phyloP scores from a whole-genome alignment of 441 rosid species.

The Cnidoscolus chayamansa region DNA sequence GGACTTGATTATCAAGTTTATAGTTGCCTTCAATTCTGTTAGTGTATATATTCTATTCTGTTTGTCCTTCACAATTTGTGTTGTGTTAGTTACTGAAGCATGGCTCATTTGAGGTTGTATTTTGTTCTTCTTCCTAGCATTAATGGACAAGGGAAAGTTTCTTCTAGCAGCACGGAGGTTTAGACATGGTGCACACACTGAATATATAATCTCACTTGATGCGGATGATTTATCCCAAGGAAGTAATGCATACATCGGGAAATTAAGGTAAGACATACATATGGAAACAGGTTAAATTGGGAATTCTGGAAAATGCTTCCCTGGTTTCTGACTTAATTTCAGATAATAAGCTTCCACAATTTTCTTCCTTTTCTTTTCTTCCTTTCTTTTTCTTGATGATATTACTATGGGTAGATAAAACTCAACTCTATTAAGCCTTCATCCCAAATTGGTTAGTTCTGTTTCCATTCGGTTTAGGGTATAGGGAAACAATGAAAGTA shows the following conservation, averaged over 20 bases:
- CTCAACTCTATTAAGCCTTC: too few relatives aligned
- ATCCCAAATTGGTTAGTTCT: too few relatives aligned
- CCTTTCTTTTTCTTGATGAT: not conserved
- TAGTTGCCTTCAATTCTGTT: not conserved
- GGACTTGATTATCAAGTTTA: not conserved
- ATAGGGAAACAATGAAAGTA: not conserved
- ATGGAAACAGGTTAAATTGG: not conserved
- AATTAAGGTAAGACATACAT: slow-evolving; percentile 52
- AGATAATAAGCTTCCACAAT: not conserved
- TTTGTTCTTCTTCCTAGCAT: slow-evolving; percentile 43
- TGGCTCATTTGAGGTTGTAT: not conserved
- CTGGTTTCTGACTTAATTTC: not conserved
- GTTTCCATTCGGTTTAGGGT: too few relatives aligned
- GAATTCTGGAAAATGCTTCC: slow-evolving; percentile 1
- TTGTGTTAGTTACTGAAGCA: not conserved
- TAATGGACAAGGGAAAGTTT: slow-evolving; percentile 76
- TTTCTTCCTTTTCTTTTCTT: not conserved
- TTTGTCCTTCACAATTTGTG: not conserved
- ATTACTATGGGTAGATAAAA: not conserved
- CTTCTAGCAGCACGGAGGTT: slow-evolving; percentile 86
- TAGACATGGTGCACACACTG: slow-evolving; percentile 71
- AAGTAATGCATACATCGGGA: slow-evolving; percentile 86
- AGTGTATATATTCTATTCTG: not conserved
- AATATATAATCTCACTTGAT: slow-evolving; percentile 84
- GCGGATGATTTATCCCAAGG: slow-evolving; percentile 84